A percentile compares a stretch with the other conserved stretches of the same genome.
These are phyloP conservation scores for Pleurotus pulmonarius DNA, from an alignment of 768 basidiomycete species.

Conservation along the genomic window DNA sequence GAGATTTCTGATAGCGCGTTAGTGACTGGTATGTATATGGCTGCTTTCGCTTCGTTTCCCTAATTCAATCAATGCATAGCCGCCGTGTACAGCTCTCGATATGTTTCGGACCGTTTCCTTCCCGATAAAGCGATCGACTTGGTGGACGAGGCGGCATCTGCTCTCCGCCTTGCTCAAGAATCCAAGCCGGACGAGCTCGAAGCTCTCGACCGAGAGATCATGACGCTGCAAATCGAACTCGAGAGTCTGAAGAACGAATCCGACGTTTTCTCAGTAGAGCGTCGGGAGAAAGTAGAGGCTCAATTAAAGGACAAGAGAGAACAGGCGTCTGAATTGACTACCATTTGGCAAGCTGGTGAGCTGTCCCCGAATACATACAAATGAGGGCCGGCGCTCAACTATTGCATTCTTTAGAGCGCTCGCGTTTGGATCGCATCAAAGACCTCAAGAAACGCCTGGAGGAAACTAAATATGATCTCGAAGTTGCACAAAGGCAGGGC, in stretches of 20 bases:
- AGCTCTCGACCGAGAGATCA: slow-evolving; percentile 73
- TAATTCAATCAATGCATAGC: slow-evolving; percentile 35
- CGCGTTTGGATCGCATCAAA: slow-evolving; percentile 66
- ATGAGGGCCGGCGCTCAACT: background rate
- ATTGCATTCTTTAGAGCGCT: slow-evolving; percentile 46
- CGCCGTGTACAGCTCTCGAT: slow-evolving; percentile 79
- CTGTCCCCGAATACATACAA: slow-evolving; percentile 1
- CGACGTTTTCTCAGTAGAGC: slow-evolving; percentile 79
- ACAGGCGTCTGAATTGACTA: slow-evolving; percentile 57
- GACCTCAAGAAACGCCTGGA: slow-evolving; percentile 73
- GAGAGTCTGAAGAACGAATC: slow-evolving; percentile 87
- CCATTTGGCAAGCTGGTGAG: slow-evolving; percentile 72
- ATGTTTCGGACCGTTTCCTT: slow-evolving; percentile 83
- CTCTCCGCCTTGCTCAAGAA: slow-evolving; percentile 84
- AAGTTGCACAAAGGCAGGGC: slow-evolving; percentile 87
- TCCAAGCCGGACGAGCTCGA: slow-evolving; percentile 86
- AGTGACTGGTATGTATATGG: slow-evolving; percentile 62
- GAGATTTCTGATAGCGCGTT: slow-evolving; percentile 86
- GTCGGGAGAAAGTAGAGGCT: slow-evolving; percentile 62
- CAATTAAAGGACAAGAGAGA: slow-evolving; percentile 58
- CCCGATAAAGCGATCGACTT: slow-evolving; percentile 93
- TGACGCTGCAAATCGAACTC: slow-evolving; percentile 86
- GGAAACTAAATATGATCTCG: slow-evolving; percentile 80
- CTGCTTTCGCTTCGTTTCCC: background rate
- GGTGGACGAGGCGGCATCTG: slow-evolving; percentile 89